Conservation (phyloP, 352 stramenopile species). For the Pythium monospermum region DNA sequence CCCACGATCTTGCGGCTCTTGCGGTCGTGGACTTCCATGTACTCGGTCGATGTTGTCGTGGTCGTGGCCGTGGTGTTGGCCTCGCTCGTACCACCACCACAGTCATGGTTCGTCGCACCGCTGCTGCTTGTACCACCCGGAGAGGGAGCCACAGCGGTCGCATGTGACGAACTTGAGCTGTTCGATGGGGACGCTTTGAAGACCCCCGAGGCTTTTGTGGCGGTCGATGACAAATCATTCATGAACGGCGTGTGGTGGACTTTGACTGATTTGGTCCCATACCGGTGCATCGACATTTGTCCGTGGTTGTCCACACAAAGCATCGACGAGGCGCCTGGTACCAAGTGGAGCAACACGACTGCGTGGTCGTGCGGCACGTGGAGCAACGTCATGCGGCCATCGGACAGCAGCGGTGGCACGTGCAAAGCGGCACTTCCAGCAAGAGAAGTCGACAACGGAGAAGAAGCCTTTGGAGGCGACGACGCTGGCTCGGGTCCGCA, state of each 20-base stretch:
- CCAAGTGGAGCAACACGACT: constrained; percentile 46
- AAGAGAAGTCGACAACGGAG: constrained; percentile 1
- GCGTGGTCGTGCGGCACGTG: constrained; percentile 56
- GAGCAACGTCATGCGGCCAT: constrained; percentile 22
- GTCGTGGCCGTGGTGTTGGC: constrained; percentile 5
- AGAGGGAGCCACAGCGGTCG: neutral
- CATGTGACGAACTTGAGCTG: neutral
- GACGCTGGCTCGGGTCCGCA: constrained; percentile 3
- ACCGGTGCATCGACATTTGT: constrained; percentile 67
- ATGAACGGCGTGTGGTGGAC: constrained; percentile 45
- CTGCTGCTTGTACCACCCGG: neutral
- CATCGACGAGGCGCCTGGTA: constrained; percentile 40
- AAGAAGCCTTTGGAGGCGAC: neutral
- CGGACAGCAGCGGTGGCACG: neutral
- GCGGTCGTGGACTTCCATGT: constrained; percentile 34
- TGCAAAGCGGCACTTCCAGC: no score
- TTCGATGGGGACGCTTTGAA: constrained; percentile 25
- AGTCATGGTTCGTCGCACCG: constrained; percentile 2
- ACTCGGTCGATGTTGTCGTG: constrained; percentile 8
- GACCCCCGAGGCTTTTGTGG: constrained; percentile 34
- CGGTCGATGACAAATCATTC: constrained; percentile 37
- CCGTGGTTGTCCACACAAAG: constrained; percentile 67
- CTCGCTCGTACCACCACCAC: constrained; percentile 6
- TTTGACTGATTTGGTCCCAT: constrained; percentile 45
- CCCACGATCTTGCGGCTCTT: constrained; percentile 56